Evolutionary conservation across 2,329 filamentous ascomycete genomes (phyloP).

Genomic region (Diplodia seriata): DNA sequence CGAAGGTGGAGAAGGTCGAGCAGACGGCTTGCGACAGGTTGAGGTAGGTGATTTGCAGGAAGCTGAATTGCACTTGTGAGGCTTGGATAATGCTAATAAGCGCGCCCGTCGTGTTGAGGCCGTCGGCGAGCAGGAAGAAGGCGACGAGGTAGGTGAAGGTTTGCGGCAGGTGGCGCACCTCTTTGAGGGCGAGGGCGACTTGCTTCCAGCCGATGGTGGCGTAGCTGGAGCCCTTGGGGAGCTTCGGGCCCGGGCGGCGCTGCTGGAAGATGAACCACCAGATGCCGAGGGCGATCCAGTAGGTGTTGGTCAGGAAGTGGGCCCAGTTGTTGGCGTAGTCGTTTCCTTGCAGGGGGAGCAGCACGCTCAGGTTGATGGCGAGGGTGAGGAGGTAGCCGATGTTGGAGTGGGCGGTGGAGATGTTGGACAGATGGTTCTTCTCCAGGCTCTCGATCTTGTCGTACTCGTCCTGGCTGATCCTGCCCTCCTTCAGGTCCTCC

Average conservation of each 20-base stretch:
- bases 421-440: slow-evolving; percentile 68
- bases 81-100: slow-evolving; percentile 72
- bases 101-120: slow-evolving; percentile 72
- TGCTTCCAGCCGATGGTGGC: slow-evolving; percentile 69
- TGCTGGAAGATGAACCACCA: slow-evolving; percentile 74
- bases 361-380: slow-evolving; percentile 63
- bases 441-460: slow-evolving; percentile 67
- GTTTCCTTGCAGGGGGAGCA: slow-evolving; percentile 57
- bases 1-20: slow-evolving; percentile 68
- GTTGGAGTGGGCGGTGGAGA: slow-evolving; percentile 57
- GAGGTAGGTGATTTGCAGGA: slow-evolving; percentile 69
- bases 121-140: slow-evolving; percentile 74
- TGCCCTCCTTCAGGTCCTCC: slow-evolving; percentile 54
- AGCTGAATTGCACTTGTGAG: slow-evolving; percentile 68
- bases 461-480: slow-evolving; percentile 65
- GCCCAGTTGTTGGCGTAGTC: slow-evolving; percentile 70
- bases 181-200: slow-evolving; percentile 43
- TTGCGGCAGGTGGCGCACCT: slow-evolving; percentile 69
- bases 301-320: slow-evolving; percentile 69
- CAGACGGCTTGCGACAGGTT: slow-evolving; percentile 69
- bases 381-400: slow-evolving; percentile 43
- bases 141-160: slow-evolving; percentile 67
- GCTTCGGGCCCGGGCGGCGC: slow-evolving; percentile 64
- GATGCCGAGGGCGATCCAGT: slow-evolving; percentile 69
- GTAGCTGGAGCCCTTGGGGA: slow-evolving; percentile 57